These are phyloP conservation scores for Geotrichum citri-aurantii DNA, from an alignment of 1,139 yeast species.

Conservation along the genomic window DNA sequence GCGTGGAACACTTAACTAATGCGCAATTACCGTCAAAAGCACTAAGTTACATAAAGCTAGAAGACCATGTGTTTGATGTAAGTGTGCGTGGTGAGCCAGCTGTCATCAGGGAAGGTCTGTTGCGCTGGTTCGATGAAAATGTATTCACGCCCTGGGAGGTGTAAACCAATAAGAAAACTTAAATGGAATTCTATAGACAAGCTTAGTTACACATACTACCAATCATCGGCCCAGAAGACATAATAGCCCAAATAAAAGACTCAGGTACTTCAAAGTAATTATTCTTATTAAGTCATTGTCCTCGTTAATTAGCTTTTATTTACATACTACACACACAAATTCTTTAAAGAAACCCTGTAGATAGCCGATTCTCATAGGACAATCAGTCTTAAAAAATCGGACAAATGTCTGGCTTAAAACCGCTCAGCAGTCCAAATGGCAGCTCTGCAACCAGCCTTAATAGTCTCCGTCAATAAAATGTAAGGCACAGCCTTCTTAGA, in stretches of 20 bases:
- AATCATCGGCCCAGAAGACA: background rate
- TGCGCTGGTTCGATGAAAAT: conserved; percentile 22
- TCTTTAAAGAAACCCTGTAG: background rate
- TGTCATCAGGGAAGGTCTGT: conserved; percentile 22
- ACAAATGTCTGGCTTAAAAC: conserved; percentile 36
- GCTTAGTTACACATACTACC: background rate
- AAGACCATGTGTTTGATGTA: conserved; percentile 23
- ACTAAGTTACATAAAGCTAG: conserved; percentile 23
- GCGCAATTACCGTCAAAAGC: conserved; percentile 18
- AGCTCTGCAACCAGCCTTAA: conserved; percentile 71
- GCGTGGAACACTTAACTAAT: conserved; percentile 17
- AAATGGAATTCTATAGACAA: background rate
- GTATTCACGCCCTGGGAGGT: conserved; percentile 18
- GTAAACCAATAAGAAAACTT: background rate
- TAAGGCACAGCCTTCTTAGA: conserved; percentile 94
- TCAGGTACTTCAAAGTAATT: background rate
- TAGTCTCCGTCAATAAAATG: conserved; percentile 76
- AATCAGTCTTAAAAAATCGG: background rate
- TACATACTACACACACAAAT: background rate
- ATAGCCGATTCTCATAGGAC: background rate
- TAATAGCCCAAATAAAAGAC: background rate
- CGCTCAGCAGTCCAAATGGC: conserved; percentile 95
- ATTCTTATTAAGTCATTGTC: background rate
- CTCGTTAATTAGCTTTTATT: background rate
- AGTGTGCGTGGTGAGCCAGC: conserved; percentile 12